A percentile compares a stretch with the other conserved stretches of the same genome.
Evolutionary conservation across 164 flowering plant genomes (phyloP).

Genomic region (Malania oleifera): DNA sequence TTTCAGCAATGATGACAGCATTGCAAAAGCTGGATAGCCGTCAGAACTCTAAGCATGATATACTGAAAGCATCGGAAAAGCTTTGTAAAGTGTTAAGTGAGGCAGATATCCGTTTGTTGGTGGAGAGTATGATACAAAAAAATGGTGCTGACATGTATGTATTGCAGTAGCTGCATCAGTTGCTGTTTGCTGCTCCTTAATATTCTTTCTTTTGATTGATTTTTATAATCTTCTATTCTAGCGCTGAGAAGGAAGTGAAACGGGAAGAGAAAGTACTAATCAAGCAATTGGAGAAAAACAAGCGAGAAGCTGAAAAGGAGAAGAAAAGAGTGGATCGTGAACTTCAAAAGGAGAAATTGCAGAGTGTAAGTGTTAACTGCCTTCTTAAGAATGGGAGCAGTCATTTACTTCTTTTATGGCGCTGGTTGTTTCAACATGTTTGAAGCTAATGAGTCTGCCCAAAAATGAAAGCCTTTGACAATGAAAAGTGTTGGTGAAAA

Average conservation of each 20-base stretch:
- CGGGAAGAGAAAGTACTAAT: conserved; percentile 49
- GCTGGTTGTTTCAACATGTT: background rate
- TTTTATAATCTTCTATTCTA: conserved; percentile 13
- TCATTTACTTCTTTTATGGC: background rate
- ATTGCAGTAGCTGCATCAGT: background rate
- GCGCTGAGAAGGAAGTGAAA: conserved; percentile 67
- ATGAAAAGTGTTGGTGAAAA: background rate
- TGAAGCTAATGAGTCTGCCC: background rate
- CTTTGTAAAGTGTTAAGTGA: conserved; percentile 53
- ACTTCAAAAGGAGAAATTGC: conserved; percentile 52
- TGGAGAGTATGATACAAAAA: conserved; percentile 46
- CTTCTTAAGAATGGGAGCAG: background rate
- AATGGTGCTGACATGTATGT: conserved; percentile 56
- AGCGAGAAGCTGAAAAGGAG: conserved; percentile 66
- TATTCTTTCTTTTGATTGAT: background rate
- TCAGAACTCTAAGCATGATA: conserved; percentile 20
- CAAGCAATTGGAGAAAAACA: conserved; percentile 65
- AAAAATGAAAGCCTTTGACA: background rate
- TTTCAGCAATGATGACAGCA: conserved; percentile 57
- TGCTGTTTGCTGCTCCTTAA: background rate
- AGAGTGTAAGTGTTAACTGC: conserved; percentile 26
- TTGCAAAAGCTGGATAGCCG: conserved; percentile 35
- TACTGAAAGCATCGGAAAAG: conserved; percentile 65
- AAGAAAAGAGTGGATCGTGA: conserved; percentile 64
- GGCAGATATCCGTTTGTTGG: conserved; percentile 53